Percentiles rank a stretch among this genome's conserved stretches.
Conservation (phyloP, 2,329 filamentous ascomycete species). For the Colletotrichum liaoningense region DNA sequence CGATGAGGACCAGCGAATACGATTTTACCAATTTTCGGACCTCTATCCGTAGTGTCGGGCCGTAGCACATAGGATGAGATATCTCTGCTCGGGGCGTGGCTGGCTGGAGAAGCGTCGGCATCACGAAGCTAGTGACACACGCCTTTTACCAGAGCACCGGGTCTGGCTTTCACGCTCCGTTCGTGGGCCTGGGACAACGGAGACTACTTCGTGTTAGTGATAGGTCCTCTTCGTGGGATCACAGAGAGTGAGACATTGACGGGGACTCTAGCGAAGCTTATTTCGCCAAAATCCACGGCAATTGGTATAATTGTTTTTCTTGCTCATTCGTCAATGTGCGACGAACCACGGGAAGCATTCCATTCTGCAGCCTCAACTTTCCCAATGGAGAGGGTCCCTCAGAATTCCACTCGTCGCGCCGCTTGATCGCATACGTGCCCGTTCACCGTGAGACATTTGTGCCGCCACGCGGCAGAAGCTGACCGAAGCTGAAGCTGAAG, state of each 20-base stretch:
- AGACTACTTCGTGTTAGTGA: no score
- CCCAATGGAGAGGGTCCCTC: not conserved
- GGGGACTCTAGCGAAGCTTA: slow-evolving; percentile 9
- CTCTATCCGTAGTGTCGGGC: no score
- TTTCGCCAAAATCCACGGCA: not conserved
- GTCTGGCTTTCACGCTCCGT: no score
- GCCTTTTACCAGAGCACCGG: no score
- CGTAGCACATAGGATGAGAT: no score
- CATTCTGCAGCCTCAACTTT: not conserved
- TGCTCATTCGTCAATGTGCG: not conserved
- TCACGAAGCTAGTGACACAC: no score
- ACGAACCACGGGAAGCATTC: not conserved
- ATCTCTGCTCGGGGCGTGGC: no score
- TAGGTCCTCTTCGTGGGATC: not conserved
- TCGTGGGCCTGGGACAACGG: no score
- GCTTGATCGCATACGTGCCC: not conserved
- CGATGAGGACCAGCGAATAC: no score
- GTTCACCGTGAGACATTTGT: not conserved
- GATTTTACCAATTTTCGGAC: no score
- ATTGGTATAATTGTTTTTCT: not conserved
- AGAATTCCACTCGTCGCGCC: not conserved
- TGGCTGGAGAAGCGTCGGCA: no score
- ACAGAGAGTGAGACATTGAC: not conserved
- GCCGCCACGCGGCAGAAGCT: not conserved
- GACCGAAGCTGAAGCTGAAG: not conserved